Conservation (phyloP, 345 rosid genomes). For the Lepidium aucheri region DNA sequence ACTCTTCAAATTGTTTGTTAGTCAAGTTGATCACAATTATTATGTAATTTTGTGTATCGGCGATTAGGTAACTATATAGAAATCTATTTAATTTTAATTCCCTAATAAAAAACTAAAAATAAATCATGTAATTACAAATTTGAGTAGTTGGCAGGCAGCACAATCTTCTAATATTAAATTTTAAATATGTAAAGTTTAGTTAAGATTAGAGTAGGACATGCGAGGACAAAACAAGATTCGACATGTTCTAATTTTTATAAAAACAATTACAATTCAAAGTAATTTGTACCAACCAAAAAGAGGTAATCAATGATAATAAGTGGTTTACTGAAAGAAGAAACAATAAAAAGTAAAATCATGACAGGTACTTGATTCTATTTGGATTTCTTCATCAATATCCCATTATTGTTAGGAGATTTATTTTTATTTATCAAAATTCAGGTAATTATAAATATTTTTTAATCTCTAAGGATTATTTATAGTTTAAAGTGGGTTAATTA, state of each 20-base stretch:
- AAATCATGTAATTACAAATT: not conserved
- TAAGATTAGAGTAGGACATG: not conserved
- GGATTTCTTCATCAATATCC: no score
- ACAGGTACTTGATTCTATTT: no score
- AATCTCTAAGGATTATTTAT: no score
- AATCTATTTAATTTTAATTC: not conserved
- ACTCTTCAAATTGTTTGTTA: not conserved
- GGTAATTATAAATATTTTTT: no score
- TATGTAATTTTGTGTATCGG: not conserved
- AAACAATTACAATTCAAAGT: not conserved
- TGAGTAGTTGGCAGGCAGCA: conserved; percentile 7
- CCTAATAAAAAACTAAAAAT: not conserved
- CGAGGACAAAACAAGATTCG: not conserved
- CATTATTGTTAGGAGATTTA: no score
- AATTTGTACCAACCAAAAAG: not conserved
- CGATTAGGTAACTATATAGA: not conserved
- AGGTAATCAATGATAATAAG: no score
- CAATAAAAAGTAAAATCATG: no score
- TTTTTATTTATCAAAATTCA: no score
- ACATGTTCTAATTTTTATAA: not conserved
- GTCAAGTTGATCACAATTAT: not conserved
- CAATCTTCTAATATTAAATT: no score
- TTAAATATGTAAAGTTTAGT: not conserved
- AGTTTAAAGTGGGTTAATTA: no score
- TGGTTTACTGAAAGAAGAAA: no score